A percentile compares a stretch with the other conserved stretches of the same genome.
These are phyloP conservation scores for Geotrichum macrosporum DNA, from an alignment of 1,139 yeast species.

Conservation along the genomic window DNA sequence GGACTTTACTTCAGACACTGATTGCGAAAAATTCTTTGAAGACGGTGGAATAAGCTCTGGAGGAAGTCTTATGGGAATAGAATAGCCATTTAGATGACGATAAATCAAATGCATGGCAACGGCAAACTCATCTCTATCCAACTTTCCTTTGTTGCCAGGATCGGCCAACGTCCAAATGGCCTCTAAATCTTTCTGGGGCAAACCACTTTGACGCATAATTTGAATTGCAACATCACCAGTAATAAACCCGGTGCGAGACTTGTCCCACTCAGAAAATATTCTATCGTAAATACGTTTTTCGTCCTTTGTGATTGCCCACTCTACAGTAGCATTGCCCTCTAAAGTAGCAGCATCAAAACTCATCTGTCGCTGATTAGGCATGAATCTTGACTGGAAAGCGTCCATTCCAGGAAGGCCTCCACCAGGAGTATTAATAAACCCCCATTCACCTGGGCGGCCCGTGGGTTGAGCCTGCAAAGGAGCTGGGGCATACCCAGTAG, in stretches of 20 bases:
- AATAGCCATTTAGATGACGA: conserved; percentile 71
- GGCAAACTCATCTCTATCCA: conserved; percentile 79
- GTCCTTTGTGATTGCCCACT: conserved; percentile 79
- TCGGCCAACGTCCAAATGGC: conserved; percentile 94
- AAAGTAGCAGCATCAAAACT: conserved; percentile 32
- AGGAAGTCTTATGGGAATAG: conserved; percentile 60
- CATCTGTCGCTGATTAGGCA: conserved; percentile 56
- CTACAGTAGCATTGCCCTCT: conserved; percentile 38
- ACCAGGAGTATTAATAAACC: conserved; percentile 67
- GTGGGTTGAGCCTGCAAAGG: conserved; percentile 46
- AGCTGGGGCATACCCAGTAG: conserved; percentile 32
- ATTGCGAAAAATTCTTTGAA: conserved; percentile 49
- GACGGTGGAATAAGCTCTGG: conserved; percentile 75
- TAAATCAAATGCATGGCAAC: conserved; percentile 94
- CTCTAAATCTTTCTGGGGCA: conserved; percentile 79
- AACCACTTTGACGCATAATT: conserved; percentile 86
- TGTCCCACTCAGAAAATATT: conserved; percentile 85
- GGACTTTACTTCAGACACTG: conserved; percentile 50
- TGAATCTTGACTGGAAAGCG: conserved; percentile 68
- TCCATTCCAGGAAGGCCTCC: conserved; percentile 74
- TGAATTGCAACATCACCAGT: conserved; percentile 80
- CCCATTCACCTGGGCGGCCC: conserved; percentile 81
- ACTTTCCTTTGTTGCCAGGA: conserved; percentile 78
- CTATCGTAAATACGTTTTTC: conserved; percentile 85
- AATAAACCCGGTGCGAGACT: conserved; percentile 58